Percentiles rank a stretch among this genome's conserved stretches.
Evolutionary conservation across 768 basidiomycete genomes (phyloP).

Genomic region (Postia placenta): DNA sequence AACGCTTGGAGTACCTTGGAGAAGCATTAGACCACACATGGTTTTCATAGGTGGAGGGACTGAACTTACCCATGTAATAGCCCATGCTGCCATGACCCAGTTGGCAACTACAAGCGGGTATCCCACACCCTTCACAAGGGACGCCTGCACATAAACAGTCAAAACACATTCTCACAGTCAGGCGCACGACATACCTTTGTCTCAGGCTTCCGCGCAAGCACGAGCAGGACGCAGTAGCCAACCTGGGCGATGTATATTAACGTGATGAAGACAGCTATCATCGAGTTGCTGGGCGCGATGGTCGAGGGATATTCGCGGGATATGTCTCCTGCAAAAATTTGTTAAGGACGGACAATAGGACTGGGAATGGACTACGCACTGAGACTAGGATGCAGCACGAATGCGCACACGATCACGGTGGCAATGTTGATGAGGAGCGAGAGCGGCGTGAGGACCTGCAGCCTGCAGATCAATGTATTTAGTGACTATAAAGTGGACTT

Average conservation of each 20-base stretch:
- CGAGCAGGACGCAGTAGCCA: conserved; percentile 78
- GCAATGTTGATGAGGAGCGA: conserved; percentile 79
- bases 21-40: background rate
- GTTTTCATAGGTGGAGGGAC: background rate
- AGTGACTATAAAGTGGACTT: too few species aligned
- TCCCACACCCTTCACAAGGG: conserved; percentile 77
- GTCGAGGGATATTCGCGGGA: conserved; percentile 54
- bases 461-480: conserved; percentile 26
- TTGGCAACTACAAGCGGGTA: conserved; percentile 71
- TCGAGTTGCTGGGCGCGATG: conserved; percentile 56
- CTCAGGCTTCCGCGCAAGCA: conserved; percentile 63
- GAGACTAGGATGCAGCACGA: conserved; percentile 62
- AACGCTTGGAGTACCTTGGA: conserved; percentile 70
- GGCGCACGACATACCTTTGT: conserved; percentile 45
- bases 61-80: conserved; percentile 57
- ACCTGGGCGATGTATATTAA: conserved; percentile 62
- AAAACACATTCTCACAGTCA: background rate
- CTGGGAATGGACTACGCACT: conserved; percentile 25
- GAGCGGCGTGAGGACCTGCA: conserved; percentile 85
- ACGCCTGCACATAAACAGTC: conserved; percentile 33
- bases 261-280: conserved; percentile 56
- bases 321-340: conserved; percentile 44
- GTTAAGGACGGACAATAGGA: background rate
- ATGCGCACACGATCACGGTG: conserved; percentile 58
- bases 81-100: conserved; percentile 77